phyloP scores from a whole-genome alignment of 2,329 filamentous ascomycete genomes.

The Huntiella abstrusa region DNA sequence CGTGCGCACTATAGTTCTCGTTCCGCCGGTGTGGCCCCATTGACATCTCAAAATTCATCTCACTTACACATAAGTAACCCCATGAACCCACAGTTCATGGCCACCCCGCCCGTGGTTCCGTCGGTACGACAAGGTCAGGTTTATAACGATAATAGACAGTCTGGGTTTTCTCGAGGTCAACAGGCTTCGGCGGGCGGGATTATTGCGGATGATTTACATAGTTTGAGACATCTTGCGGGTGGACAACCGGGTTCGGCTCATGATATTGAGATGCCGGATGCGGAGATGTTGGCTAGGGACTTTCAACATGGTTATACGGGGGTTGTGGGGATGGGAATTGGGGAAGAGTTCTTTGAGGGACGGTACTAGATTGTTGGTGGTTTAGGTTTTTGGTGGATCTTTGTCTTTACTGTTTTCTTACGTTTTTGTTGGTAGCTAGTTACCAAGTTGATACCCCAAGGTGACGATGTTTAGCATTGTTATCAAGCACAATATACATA shows the following conservation, averaged over 20 bases:
- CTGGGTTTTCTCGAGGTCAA: slow-evolving; percentile 3
- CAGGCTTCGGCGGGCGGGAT: slow-evolving; percentile 16
- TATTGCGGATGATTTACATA: slow-evolving; percentile 21
- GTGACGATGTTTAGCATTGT: too few relatives aligned
- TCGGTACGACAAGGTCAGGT: too few relatives aligned
- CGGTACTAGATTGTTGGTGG: too few relatives aligned
- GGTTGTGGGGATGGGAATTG: not conserved
- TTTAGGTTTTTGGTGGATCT: too few relatives aligned
- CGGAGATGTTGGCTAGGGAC: slow-evolving; percentile 16
- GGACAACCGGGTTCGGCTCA: slow-evolving; percentile 14
- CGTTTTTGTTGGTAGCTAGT: too few relatives aligned
- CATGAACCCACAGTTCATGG: not conserved
- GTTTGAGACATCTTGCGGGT: slow-evolving; percentile 18
- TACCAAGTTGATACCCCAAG: too few relatives aligned
- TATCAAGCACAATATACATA: too few relatives aligned
- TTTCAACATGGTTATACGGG: slow-evolving; percentile 13
- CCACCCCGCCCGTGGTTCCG: too few relatives aligned
- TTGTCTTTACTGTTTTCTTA: too few relatives aligned
- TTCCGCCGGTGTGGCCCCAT: slow-evolving; percentile 7
- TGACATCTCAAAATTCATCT: not conserved
- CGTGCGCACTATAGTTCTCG: slow-evolving; percentile 7
- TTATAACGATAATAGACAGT: slow-evolving; percentile 10
- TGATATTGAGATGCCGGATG: slow-evolving; percentile 21
- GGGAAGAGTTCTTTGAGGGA: too few relatives aligned
- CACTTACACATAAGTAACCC: not conserved